These are phyloP conservation scores for Zygosaccharomyces bisporus DNA, from an alignment of 805 yeast genomes.

Conservation along the genomic window DNA sequence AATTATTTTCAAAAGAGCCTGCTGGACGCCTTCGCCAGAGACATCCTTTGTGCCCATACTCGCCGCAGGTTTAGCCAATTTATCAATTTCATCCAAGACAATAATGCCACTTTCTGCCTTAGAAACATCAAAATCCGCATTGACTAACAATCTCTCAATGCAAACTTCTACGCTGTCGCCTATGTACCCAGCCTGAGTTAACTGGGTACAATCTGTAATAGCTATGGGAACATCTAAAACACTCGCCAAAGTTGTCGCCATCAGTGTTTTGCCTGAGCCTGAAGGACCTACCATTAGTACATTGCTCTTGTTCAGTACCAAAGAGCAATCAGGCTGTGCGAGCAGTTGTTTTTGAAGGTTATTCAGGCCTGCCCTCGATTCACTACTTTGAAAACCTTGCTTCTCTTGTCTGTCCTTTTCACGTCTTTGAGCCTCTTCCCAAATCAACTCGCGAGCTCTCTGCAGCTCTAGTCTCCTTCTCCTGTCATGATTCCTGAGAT, in stretches of 20 bases:
- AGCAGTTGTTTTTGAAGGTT: conserved; percentile 33
- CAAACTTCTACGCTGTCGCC: conserved; percentile 63
- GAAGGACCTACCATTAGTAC: conserved; percentile 56
- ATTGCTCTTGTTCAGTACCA: conserved; percentile 55
- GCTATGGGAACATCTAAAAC: conserved; percentile 53
- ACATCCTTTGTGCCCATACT: conserved; percentile 52
- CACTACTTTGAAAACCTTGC: conserved; percentile 28
- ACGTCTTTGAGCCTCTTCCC: conserved; percentile 31
- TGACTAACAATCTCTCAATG: conserved; percentile 48
- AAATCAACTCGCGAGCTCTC: conserved; percentile 27
- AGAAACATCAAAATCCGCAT: conserved; percentile 49
- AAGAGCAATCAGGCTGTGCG: conserved; percentile 35
- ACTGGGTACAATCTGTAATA: conserved; percentile 57
- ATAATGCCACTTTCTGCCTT: conserved; percentile 55
- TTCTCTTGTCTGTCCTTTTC: conserved; percentile 25
- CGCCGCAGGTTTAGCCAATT: conserved; percentile 48
- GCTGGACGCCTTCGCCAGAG: conserved; percentile 65
- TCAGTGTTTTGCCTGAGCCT: conserved; percentile 58
- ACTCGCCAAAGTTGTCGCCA: conserved; percentile 53
- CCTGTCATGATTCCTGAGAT: conserved; percentile 45
- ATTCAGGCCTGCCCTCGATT: conserved; percentile 31
- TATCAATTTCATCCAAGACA: conserved; percentile 59
- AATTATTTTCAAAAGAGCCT: conserved; percentile 51
- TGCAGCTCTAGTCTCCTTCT: conserved; percentile 32
- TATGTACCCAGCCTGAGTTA: conserved; percentile 63